Evolutionary conservation across 2,329 filamentous ascomycete genomes (phyloP).

Genomic region (Fusarium praegraminearum): DNA sequence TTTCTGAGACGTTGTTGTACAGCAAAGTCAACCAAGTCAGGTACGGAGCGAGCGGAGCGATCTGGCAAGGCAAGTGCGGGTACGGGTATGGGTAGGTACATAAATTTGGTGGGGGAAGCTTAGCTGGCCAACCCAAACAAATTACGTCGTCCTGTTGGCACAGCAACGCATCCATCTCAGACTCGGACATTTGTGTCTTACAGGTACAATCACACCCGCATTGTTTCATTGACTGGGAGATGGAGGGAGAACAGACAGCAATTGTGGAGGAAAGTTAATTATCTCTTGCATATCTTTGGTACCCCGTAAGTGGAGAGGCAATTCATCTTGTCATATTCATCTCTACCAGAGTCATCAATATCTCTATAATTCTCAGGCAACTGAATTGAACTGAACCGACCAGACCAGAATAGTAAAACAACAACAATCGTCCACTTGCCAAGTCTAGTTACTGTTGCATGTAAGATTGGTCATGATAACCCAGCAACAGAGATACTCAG

Average conservation of each 20-base stretch:
- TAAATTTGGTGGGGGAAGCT: constrained; percentile 34
- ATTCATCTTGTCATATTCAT: background rate
- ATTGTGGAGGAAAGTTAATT: constrained; percentile 22
- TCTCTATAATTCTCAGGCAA: background rate
- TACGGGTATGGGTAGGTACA: constrained; percentile 33
- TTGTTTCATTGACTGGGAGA: constrained; percentile 37
- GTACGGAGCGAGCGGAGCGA: constrained; percentile 39
- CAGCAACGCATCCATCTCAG: constrained; percentile 22
- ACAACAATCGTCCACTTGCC: background rate
- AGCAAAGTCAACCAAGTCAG: constrained; percentile 12
- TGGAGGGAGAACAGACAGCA: background rate
- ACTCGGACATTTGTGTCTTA: constrained; percentile 13
- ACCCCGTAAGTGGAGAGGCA: background rate
- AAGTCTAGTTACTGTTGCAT: background rate
- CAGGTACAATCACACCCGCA: constrained; percentile 25
- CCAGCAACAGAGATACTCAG: constrained; percentile 23
- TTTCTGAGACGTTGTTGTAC: constrained; percentile 24
- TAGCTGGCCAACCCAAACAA: constrained; percentile 35
- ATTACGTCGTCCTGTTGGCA: constrained; percentile 41
- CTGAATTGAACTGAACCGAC: background rate
- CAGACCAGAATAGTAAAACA: background rate
- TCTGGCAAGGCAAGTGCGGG: constrained; percentile 18
- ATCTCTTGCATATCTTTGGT: constrained; percentile 38
- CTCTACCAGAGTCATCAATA: background rate
- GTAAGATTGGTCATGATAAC: constrained; percentile 13